phyloP scores from a whole-genome alignment of 345 rosid genomes.

The Bruguiera parviflora region DNA sequence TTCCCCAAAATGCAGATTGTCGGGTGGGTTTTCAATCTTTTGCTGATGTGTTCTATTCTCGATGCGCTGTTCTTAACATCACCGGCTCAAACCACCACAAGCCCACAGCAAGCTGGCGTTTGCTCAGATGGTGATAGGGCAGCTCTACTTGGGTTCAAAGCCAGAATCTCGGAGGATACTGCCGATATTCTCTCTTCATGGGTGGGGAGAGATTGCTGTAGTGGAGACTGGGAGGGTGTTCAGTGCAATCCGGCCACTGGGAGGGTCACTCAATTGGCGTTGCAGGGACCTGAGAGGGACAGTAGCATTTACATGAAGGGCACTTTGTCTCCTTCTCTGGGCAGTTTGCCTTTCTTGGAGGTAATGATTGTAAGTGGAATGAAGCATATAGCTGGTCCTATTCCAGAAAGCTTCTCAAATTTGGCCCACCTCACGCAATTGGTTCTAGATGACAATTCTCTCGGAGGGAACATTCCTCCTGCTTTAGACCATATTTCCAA shows the following conservation, averaged over 20 bases:
- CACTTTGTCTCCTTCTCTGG: slow-evolving; percentile 65
- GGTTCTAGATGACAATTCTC: slow-evolving; percentile 70
- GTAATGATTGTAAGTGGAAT: slow-evolving; percentile 57
- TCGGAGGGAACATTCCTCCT: slow-evolving; percentile 64
- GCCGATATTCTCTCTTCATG: slow-evolving; percentile 64
- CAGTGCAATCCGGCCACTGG: slow-evolving; percentile 67
- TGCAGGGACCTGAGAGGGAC: slow-evolving; percentile 49
- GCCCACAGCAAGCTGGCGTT: slow-evolving; percentile 14
- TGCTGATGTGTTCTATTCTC: slow-evolving; percentile 35
- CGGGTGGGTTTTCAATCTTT: slow-evolving; percentile 50
- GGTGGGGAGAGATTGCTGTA: slow-evolving; percentile 70
- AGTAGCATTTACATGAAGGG: slow-evolving; percentile 67
- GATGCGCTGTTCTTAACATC: slow-evolving; percentile 26
- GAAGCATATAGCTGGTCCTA: slow-evolving; percentile 67
- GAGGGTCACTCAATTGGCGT: slow-evolving; percentile 53
- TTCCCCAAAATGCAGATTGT: slow-evolving; percentile 61
- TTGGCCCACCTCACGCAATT: slow-evolving; percentile 48
- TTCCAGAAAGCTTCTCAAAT: slow-evolving; percentile 58
- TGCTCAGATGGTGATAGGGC: slow-evolving; percentile 66
- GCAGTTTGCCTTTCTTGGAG: slow-evolving; percentile 52
- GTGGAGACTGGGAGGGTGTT: slow-evolving; percentile 92
- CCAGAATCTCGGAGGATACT: slow-evolving; percentile 64
- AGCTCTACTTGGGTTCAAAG: slow-evolving; percentile 73
- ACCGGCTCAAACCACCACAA: slow-evolving; percentile 15
- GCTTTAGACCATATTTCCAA: slow-evolving; percentile 48